Base-by-base conservation (phyloP, 140 eudicot species). In the Bidens hawaiensis region DNA sequence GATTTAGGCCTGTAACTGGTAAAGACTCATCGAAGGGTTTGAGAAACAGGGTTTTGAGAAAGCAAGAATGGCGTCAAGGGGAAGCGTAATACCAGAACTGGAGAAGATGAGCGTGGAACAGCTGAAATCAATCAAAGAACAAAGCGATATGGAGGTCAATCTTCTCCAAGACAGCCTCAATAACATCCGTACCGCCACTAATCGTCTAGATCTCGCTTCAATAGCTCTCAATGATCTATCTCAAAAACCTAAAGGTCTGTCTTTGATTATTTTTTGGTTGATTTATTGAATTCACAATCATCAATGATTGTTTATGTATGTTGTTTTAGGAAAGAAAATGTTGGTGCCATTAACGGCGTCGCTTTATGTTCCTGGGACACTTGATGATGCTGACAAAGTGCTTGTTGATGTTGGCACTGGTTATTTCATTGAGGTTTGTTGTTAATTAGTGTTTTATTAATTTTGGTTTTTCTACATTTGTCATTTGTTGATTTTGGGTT, bases 341-440 rank as follows among this genome's bases (percentile, higher is more conserved):
- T 65, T 90, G 73, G 98, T 90, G 5, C 99, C 99, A 16, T 76
- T 93, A 6, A 91, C 99, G 42, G 96, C 95, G 67, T 91, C 99
- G 15, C 88, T 91, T 27, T 91, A 91, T 65, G 99, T 91, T 28
- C 87, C 96, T 10, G 99, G 96, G 1, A 78, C 79, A 8, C 95
- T 91, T 4, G 96, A 91, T 58, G 96, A 88, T 58, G 76, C 96
- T 38, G 83, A 84, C 17, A 83, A 83, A 42, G 95, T 91, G 19
- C 85, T 91, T 49, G 99, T 91, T 50, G 99, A 91, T 66, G 96
- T 91, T 63, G 99, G 99, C 51, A 91, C 99, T 72, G 99, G 99
- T n/a, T 91, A 91, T 43, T 91, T 91, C 82, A 77, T 91, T 68
- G 95, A 93, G 96, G 98, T 90, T 4, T 5, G n/a, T n/a, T n/a